A percentile compares a stretch with the other conserved stretches of the same genome.
Conservation (phyloP, 139 green algal species). For the Haematococcus lacustris region DNA sequence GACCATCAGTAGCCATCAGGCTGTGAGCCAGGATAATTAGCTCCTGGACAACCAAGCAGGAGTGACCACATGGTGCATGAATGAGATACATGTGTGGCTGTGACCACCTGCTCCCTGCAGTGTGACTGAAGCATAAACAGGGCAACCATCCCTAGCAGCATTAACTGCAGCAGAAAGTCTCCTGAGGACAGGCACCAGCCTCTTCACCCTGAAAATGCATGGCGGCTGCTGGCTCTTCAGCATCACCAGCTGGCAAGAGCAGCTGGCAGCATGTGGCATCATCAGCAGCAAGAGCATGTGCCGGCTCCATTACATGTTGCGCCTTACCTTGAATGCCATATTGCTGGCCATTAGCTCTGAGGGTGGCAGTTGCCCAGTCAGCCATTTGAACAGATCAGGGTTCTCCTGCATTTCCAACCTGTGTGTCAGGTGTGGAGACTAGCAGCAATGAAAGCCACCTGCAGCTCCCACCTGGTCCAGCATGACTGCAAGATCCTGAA, state of each 20-base stretch:
- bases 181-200: no score
- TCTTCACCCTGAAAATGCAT: no score
- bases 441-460: not conserved
- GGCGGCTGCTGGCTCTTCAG: not conserved
- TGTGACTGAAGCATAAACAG: no score
- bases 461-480: slow-evolving; percentile 43
- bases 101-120: no score
- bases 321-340: slow-evolving; percentile 34
- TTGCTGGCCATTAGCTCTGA: slow-evolving; percentile 48
- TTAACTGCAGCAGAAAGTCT: no score
- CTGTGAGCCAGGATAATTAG: no score
- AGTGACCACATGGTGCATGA: no score
- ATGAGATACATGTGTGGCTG: no score
- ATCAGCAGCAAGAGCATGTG: not conserved
- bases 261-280: not conserved
- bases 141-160: no score
- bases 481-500: slow-evolving; percentile 42
- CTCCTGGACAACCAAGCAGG: no score
- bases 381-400: not conserved
- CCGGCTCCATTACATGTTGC: not conserved
- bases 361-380: slow-evolving; percentile 5
- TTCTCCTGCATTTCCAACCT: not conserved
- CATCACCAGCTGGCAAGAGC: not conserved
- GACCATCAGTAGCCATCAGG: no score
- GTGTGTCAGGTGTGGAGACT: not conserved